Conservation (phyloP, 2,329 filamentous ascomycete species). For the Ilyonectria mors-panacis region DNA sequence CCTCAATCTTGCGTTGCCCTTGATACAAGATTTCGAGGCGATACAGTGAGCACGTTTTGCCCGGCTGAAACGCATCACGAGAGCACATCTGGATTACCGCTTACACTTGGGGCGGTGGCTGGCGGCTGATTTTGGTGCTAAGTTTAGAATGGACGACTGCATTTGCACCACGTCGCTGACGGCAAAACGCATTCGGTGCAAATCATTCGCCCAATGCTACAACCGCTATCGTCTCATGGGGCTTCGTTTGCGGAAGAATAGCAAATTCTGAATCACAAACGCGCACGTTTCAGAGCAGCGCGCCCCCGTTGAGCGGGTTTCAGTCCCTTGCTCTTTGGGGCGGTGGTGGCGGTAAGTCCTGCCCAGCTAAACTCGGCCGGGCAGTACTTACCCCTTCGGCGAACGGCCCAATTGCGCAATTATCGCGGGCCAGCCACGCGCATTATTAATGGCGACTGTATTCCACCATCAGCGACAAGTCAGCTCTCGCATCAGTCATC, state of each 20-base stretch:
- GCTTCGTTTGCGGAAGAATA: neutral
- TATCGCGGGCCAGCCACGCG: constrained; percentile 34
- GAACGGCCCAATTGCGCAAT: constrained; percentile 46
- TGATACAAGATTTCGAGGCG: neutral
- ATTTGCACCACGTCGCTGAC: neutral
- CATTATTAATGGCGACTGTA: constrained; percentile 44
- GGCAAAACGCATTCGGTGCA: too few species aligned
- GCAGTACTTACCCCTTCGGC: constrained; percentile 18
- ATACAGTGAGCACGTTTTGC: constrained; percentile 20
- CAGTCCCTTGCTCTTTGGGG: neutral
- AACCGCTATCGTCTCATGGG: neutral
- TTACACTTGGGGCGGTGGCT: neutral
- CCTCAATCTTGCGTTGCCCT: neutral
- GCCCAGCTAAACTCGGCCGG: constrained; percentile 8
- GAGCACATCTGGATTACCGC: neutral
- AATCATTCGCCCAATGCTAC: neutral
- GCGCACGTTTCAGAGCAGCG: constrained; percentile 3
- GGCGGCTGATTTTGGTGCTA: neutral
- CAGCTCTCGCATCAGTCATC: constrained; percentile 29
- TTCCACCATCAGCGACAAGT: constrained; percentile 29
- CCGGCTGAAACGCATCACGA: neutral
- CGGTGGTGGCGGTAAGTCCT: neutral
- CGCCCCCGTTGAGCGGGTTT: constrained; percentile 1
- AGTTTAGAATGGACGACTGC: neutral
- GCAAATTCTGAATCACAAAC: constrained; percentile 10